Base-by-base conservation (phyloP, 192 early-diverging fungal genomes). In the Gryganskiella cystojenkinii region DNA sequence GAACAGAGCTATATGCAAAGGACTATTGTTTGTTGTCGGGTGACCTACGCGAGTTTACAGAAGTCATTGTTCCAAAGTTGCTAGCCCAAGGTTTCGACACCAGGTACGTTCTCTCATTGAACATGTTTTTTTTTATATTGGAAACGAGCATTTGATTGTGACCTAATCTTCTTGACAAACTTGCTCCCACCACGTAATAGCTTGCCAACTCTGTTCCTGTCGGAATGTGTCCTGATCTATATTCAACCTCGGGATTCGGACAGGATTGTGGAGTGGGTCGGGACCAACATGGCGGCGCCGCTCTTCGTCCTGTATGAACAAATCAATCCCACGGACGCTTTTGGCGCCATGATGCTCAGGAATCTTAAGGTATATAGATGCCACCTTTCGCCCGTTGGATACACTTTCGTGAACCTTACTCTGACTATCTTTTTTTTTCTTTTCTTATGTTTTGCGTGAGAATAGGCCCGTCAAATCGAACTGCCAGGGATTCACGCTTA, bases 221-320 rank as follows among this genome's bases (percentile, higher is more conserved):
- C 96, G 59, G 98, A 99, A 79, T 98, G 96, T 50, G 94, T 97
- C 20, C 81, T 98, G 37, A 91, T 99, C 8, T 99, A 99, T 80
- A 73, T 98, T 28, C 85, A 90, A 35, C 87, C 95, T 1, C 19
- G 57, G 10, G 81, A 86, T 53, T 89, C 93, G 0, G 85, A 92
- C 45, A 45, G 45, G 4, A 91, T 99, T 40, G 55, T 99, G 4
- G 70, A 88, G 51, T 94, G 92, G 94, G 84, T 90, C 45, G 88
- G 87, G 0, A 35, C 67, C 5, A 70, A 82, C 22, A 66, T 91
- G 37, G 49, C 60, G 1, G 64, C 81, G 17, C 79, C 89, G 6
- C 35, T 90, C 17, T 92, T 97, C 64, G 66, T 95, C 15, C 83
- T 92, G 4, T 99, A 97, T 78, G 98, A 99, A 64, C 96, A 96